Base-by-base conservation (phyloP, 2,329 filamentous ascomycete species). In the Colletotrichum trifolii region DNA sequence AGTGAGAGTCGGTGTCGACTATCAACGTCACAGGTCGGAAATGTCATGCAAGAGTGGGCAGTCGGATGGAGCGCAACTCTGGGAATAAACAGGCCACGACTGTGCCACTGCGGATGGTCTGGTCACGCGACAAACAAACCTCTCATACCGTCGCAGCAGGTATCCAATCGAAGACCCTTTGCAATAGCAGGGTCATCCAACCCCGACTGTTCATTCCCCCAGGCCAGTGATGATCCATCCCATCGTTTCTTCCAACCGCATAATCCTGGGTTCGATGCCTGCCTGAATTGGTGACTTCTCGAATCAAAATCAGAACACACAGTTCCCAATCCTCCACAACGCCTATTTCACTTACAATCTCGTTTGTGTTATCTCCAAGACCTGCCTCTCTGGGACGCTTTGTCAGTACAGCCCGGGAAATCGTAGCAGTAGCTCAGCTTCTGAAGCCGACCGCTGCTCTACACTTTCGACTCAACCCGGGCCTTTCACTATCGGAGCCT, bases 41-140 rank as follows among this genome's bases (percentile, higher is more conserved):
- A 38, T 42, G 25, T 25, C 38, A 47, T 40, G 39, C 15, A 56
- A 56, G 59, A 55, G 52, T 53, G 52, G 57, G 36, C 54, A 62
- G 53, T 55, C 49, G 34, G 49, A 64, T 60, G 55, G 55, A 45
- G 61, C 56, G 39, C 46, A 35, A 56, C 17, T 13, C 25, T 46
- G 52, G 57, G 38, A 38, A 45, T 38, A 17, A 62, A 65, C 58
- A 62, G 52, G 62, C 58, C 59, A 62, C 50, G 55, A 49, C 58
- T 65, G 62, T 65, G 52, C 62, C 52, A 53, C 52, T 62, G 62
- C 50, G 33, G 62, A 36, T 48, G 52, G 52, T 11, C 40, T 36
- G 47, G 62, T 65, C 62, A 65, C 62, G 62, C 62, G 62, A 65
- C 62, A 53, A 65, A 65, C 62, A 53, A 65, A 65, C 58, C 55